These are phyloP conservation scores for Aspergillus sclerotioniger DNA, from an alignment of 495 filamentous ascomycete species.

Conservation along the genomic window DNA sequence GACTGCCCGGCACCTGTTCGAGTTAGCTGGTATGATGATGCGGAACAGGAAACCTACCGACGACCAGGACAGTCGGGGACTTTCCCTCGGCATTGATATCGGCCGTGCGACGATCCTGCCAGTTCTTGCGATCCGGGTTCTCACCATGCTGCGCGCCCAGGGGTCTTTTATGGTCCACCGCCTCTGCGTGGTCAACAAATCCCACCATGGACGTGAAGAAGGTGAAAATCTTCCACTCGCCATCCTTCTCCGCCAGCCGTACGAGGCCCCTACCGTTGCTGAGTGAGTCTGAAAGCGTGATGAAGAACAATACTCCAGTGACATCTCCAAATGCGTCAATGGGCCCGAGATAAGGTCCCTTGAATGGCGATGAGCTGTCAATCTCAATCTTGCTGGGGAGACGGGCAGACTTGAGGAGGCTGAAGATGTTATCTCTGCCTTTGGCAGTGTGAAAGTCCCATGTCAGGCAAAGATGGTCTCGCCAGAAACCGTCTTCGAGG, in stretches of 20 bases:
- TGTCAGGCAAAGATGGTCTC: conserved; percentile 42
- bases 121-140: conserved; percentile 56
- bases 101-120: conserved; percentile 60
- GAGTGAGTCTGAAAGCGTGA: conserved; percentile 44
- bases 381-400: conserved; percentile 47
- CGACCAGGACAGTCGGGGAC: conserved; percentile 63
- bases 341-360: conserved; percentile 43
- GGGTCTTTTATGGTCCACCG: conserved; percentile 34
- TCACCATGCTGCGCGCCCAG: conserved; percentile 50
- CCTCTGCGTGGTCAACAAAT: conserved; percentile 50
- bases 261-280: conserved; percentile 57
- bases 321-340: conserved; percentile 53
- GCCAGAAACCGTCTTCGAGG: conserved; percentile 46
- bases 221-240: conserved; percentile 63
- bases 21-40: background rate
- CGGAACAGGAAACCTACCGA: conserved; percentile 49
- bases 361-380: conserved; percentile 43
- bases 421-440: conserved; percentile 47
- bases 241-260: conserved; percentile 48
- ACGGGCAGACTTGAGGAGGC: conserved; percentile 43
- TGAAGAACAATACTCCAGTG: conserved; percentile 51
- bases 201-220: conserved; percentile 56
- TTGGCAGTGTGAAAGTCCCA: conserved; percentile 54
- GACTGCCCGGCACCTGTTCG: conserved; percentile 47
- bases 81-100: conserved; percentile 50